Conservation (phyloP, 768 basidiomycete species). For the Tylopilus subfusipes region DNA sequence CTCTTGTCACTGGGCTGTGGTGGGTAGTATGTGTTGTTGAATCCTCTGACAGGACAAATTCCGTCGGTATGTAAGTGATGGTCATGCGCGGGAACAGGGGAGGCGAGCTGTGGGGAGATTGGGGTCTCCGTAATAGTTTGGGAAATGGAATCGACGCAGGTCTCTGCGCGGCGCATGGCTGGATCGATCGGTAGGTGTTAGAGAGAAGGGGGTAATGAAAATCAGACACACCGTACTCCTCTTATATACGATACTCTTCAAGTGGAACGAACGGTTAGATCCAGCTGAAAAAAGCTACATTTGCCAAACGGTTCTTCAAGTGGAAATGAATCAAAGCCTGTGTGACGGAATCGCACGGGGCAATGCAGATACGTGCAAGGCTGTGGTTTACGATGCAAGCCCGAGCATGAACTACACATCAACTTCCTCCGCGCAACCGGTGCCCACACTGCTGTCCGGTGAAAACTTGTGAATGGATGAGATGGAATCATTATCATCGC, state of each 20-base stretch:
- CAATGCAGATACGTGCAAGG: neutral
- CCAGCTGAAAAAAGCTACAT: neutral
- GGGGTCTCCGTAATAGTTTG: neutral
- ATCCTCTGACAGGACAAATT: conserved; percentile 41
- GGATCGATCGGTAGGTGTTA: neutral
- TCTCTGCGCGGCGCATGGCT: conserved; percentile 4
- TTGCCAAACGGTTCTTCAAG: neutral
- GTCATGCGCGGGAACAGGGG: conserved; percentile 13
- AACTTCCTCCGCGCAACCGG: too few species aligned
- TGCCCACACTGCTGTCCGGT: neutral
- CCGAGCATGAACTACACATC: neutral
- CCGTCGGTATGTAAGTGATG: conserved; percentile 21
- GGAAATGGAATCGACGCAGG: neutral
- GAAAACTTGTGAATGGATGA: neutral
- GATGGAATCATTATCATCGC: neutral
- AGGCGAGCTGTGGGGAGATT: conserved; percentile 6
- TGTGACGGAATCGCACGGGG: neutral
- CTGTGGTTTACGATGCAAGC: neutral
- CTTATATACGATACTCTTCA: conserved; percentile 4
- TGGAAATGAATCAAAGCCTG: neutral
- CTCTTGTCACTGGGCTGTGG: conserved; percentile 48
- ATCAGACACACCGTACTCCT: too few species aligned
- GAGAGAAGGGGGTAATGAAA: neutral
- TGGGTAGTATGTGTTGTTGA: conserved; percentile 40
- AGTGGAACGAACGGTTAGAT: neutral